Conservation (phyloP, 176 grass and related monocot genomes). For the Paspalum notatum region DNA sequence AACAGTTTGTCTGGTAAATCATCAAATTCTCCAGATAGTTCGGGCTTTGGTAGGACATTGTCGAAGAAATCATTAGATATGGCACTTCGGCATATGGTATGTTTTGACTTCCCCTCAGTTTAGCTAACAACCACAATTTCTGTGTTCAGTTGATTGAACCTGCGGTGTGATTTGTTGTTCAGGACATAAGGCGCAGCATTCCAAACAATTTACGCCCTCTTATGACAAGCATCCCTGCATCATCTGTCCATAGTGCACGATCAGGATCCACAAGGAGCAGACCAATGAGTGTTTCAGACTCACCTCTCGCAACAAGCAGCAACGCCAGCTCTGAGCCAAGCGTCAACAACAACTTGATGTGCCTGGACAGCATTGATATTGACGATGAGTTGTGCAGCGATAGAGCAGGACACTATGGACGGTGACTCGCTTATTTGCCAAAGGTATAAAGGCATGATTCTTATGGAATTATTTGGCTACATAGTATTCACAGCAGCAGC, state of each 20-base stretch:
- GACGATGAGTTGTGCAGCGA: conserved; percentile 76
- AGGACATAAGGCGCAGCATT: conserved; percentile 94
- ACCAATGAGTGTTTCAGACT: conserved; percentile 66
- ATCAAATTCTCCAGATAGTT: conserved; percentile 77
- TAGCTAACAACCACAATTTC: background rate
- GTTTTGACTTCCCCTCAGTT: conserved; percentile 13
- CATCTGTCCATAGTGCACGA: conserved; percentile 80
- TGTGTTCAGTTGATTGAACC: conserved; percentile 22
- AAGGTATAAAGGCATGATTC: conserved; percentile 37
- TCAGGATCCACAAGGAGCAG: conserved; percentile 78
- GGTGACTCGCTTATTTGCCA: conserved; percentile 41
- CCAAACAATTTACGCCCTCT: conserved; percentile 86
- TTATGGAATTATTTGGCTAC: conserved; percentile 28
- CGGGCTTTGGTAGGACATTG: conserved; percentile 81
- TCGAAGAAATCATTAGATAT: conserved; percentile 98
- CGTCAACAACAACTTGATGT: conserved; percentile 84
- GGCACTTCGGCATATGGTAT: conserved; percentile 98
- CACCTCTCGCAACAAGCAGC: conserved; percentile 91
- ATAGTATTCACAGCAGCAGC: conserved; percentile 34
- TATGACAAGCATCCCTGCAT: conserved; percentile 91
- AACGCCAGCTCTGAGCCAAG: conserved; percentile 90
- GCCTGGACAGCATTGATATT: conserved; percentile 69
- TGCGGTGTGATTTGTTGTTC: conserved; percentile 26
- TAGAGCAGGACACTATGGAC: conserved; percentile 46
- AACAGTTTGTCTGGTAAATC: conserved; percentile 65